Evolutionary conservation across 2,329 filamentous ascomycete species (phyloP).

Genomic region (Pseudogymnoascus sp.): DNA sequence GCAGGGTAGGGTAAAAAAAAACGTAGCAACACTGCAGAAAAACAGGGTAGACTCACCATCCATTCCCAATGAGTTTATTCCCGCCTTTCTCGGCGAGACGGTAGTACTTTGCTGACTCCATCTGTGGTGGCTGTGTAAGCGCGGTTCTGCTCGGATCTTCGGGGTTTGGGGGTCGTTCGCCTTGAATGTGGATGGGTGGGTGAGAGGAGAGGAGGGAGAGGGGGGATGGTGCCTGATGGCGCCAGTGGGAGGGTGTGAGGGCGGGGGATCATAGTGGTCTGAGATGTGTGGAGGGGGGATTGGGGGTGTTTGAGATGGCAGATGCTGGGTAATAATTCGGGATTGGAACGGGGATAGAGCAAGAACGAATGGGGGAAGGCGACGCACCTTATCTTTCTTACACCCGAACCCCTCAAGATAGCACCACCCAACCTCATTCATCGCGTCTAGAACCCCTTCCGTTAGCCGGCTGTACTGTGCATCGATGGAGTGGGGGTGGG

Average conservation of each 20-base stretch:
- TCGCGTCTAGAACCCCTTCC: conserved; percentile 58
- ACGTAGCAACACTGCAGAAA: conserved; percentile 13
- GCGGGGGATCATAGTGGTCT: no score
- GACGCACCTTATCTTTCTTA: conserved; percentile 96
- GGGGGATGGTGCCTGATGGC: neutral
- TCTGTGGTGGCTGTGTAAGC: neutral
- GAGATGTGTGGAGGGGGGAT: neutral
- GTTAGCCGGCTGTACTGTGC: neutral
- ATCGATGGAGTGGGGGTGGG: no score
- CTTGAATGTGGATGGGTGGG: no score
- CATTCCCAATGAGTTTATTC: conserved; percentile 85
- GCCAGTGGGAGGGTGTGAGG: neutral
- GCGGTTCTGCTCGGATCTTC: neutral
- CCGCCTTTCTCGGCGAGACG: conserved; percentile 84
- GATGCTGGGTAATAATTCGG: neutral
- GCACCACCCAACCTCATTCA: conserved; percentile 96
- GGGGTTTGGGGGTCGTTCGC: no score
- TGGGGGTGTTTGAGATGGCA: neutral
- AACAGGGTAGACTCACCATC: conserved; percentile 62
- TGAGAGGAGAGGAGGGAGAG: neutral
- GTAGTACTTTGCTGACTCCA: conserved; percentile 73
- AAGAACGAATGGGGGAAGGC: no score
- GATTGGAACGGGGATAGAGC: neutral
- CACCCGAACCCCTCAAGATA: conserved; percentile 95
- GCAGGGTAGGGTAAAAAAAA: neutral